Evolutionary conservation across 2,329 filamentous ascomycete species (phyloP).

Genomic region (Colletotrichum filicis): DNA sequence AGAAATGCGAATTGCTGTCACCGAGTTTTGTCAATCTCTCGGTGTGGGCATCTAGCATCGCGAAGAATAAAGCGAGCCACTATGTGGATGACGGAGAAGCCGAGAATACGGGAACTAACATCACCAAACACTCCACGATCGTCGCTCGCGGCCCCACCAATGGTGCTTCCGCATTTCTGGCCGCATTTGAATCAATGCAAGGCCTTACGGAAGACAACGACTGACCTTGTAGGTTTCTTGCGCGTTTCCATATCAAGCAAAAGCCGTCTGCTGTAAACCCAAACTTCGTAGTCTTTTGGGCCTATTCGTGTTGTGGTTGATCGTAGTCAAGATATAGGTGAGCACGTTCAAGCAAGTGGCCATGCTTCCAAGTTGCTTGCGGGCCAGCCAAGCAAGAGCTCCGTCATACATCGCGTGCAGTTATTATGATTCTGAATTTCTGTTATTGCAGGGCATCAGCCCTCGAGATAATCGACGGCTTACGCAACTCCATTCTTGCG

Average conservation of each 20-base stretch:
- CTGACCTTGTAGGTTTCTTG: background rate
- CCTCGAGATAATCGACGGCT: too few relatives aligned
- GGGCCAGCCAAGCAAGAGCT: too few relatives aligned
- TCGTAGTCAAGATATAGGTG: fast-evolving
- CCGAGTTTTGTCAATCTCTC: too few relatives aligned
- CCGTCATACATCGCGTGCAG: too few relatives aligned
- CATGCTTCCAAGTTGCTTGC: background rate
- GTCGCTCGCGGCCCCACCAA: background rate
- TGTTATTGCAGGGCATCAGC: too few relatives aligned
- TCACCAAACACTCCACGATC: background rate
- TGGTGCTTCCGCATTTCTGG: background rate
- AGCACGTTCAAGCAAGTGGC: background rate
- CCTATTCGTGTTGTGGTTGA: background rate
- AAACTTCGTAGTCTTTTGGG: too few relatives aligned
- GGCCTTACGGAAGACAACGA: background rate
- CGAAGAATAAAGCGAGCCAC: background rate
- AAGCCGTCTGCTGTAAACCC: too few relatives aligned
- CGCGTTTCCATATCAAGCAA: too few relatives aligned
- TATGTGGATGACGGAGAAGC: background rate
- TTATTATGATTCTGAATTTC: too few relatives aligned
- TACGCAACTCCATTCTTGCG: too few relatives aligned
- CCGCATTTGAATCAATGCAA: background rate
- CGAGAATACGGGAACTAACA: background rate
- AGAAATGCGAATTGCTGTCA: too few relatives aligned
- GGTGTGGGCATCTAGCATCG: background rate